Base-by-base conservation (phyloP, 345 rosid genomes). In the Draba incana region DNA sequence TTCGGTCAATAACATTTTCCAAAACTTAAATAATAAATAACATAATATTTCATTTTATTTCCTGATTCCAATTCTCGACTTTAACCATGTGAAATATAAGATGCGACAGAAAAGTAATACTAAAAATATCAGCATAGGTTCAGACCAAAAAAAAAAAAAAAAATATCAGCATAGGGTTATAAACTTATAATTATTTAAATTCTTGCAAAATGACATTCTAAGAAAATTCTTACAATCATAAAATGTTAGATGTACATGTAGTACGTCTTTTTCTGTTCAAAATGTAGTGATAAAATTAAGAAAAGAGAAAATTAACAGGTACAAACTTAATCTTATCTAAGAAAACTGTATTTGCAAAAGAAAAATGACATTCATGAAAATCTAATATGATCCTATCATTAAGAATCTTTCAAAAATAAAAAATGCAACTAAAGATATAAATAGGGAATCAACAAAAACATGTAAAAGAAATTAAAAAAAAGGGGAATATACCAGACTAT, bases 401-500 rank as follows among this genome's bases (percentile, higher is more conserved):
- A 10, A 31, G 27, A 23, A 71, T 55, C 37, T 3, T 28, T 57
- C 3, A 23, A 41, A 48, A 45, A 30, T 20, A 31, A 31, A 49
- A 30, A 66, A 35, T 23, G 46, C 39, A 65, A 50, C 4, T 49
- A 14, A 23, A 20, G 49, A 65, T 7, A 63, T 57, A 50, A 49
- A 64, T 63, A 55, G 12, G 13, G 65, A 56, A 55, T 70, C 55
- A 46, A 35, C 6, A 46, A 55, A 20, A 27, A 63, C 27, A 56
- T 24, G 43, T 0, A 0, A 51, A 58, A 43, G 0, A 57, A 66
- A 58, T 20, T 20, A 4, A 2, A 8, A 50, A 28, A 60, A 6
- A 14, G 24, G 27, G 35, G 64, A 68, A 68, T 67, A 74, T 44
- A 61, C 30, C 52, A 45, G 58, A 68, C 74, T 69, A 69, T 56